These are phyloP conservation scores for Phlebopus sp. DNA, from an alignment of 1,284 basidiomycete species.

Conservation along the genomic window DNA sequence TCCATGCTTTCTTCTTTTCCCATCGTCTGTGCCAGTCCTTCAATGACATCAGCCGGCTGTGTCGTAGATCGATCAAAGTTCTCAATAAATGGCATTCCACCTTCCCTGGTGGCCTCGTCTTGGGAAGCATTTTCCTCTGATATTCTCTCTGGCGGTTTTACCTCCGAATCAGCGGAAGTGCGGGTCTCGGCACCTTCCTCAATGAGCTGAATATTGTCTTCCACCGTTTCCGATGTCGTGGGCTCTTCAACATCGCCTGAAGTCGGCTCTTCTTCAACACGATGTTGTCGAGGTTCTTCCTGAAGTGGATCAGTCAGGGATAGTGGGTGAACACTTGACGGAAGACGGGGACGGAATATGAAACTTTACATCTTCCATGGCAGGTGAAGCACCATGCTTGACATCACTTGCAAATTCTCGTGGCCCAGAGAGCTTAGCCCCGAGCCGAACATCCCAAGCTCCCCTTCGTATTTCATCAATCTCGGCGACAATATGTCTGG, in stretches of 20 bases:
- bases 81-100: no score
- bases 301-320: background rate
- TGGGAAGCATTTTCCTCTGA: slow-evolving; percentile 8
- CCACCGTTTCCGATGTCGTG: background rate
- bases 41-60: no score
- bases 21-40: background rate
- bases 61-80: no score
- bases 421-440: slow-evolving; percentile 36
- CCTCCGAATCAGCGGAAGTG: slow-evolving; percentile 15
- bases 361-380: background rate
- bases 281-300: slow-evolving; percentile 11
- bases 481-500: slow-evolving; percentile 57
- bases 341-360: background rate
- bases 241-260: background rate
- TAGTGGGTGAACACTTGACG: background rate
- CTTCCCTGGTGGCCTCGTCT: slow-evolving; percentile 13
- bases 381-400: slow-evolving; percentile 8
- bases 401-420: slow-evolving; percentile 9
- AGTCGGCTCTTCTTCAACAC: background rate
- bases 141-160: slow-evolving; percentile 4
- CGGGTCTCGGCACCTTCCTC: slow-evolving; percentile 10
- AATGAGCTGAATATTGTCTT: background rate
- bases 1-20: slow-evolving; percentile 7
- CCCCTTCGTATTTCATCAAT: slow-evolving; percentile 76
- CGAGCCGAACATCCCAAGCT: slow-evolving; percentile 58